Base-by-base conservation (phyloP, 805 yeast genomes). In the Metschnikowia borealis region DNA sequence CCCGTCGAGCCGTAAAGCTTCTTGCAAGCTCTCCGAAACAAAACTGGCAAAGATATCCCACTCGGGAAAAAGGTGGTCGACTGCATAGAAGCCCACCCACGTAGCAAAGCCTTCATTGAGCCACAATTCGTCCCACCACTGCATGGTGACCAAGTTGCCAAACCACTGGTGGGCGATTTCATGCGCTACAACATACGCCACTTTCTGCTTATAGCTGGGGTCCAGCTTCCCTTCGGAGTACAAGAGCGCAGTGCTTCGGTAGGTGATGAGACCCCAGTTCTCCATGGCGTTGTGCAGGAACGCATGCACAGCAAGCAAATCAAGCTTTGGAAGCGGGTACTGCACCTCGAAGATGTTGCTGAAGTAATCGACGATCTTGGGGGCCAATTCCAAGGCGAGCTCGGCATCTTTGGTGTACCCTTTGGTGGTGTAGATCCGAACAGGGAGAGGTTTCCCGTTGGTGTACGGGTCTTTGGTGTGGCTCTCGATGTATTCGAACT, bases 91-190 rank as follows among this genome's bases (percentile, higher is more conserved):
- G 3, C 89, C 87, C 63, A 85, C 86, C 84, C 88, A 88, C 26
- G 96, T 88, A 15, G 96, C 96, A 69, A 88, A 88, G 13, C 95
- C 94, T 69, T 88, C 96, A 63, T 88, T 88, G 54, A 88, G 79
- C 96, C 96, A 88, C 57, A 88, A 75, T 60, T 87, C 94, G 60
- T 88, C 89, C 96, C 96, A 88, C 94, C 95, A 89, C 61, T 85
- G 83, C 96, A 88, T 89, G 43, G 96, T 89, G 53, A 87, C 92
- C 59, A 85, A 77, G 67, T 89, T 85, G 49, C 96, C 96, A 62
- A 88, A 89, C 96, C 96, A 89, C 64, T 89, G 94, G 68, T 88
- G 96, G 10, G 95, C 95, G 51, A 88, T 73, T 68, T 88, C 96
- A 69, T 89, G 96, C 52, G 85, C 84, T 29, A 88, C 86, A 33